Conservation (phyloP, 345 rosid species). For the Theobroma cacao region DNA sequence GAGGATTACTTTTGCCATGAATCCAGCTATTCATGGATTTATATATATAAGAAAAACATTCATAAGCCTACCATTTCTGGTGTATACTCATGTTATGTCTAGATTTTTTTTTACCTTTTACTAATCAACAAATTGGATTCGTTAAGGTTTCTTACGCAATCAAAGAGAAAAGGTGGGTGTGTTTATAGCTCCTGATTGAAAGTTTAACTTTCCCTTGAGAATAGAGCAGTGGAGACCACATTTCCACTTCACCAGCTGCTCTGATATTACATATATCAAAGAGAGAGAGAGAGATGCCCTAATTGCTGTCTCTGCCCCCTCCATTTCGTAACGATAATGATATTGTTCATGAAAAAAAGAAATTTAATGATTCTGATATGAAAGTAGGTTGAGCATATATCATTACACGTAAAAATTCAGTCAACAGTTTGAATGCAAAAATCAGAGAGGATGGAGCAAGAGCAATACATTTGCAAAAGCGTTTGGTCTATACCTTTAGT, state of each 20-base stretch:
- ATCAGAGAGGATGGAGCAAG: constrained; percentile 22
- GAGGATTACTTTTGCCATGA: not conserved
- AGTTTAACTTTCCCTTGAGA: not conserved
- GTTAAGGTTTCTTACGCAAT: constrained; percentile 5
- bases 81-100: not conserved
- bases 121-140: not conserved
- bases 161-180: not conserved
- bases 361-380: constrained; percentile 5
- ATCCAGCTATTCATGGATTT: not conserved
- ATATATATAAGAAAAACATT: not conserved
- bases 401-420: not conserved
- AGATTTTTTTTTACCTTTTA: not conserved
- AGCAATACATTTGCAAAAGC: constrained; percentile 24
- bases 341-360: not conserved
- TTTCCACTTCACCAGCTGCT: constrained; percentile 20
- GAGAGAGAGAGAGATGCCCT: not conserved
- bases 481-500: constrained; percentile 15
- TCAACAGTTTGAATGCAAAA: constrained; percentile 18
- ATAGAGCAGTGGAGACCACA: constrained; percentile 19
- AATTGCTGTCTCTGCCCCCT: not conserved
- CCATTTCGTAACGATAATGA: constrained; percentile 4
- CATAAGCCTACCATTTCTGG: not conserved
- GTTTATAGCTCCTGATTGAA: not conserved
- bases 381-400: not conserved
- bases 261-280: too few species aligned